Base-by-base conservation (phyloP, 164 flowering plant genomes). In the Sedum album region DNA sequence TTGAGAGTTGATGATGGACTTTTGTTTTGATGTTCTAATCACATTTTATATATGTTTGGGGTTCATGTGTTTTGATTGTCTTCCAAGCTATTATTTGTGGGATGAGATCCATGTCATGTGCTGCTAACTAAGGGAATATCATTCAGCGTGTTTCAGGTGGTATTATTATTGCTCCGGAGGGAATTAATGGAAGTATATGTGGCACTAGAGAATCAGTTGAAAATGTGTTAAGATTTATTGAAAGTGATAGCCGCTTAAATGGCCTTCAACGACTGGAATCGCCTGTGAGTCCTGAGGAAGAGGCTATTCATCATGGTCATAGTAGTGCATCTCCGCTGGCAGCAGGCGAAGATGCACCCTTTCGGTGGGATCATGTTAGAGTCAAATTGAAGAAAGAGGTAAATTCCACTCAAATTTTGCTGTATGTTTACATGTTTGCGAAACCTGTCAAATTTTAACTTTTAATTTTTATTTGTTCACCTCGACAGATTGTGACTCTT, bases 121-220 rank as follows among this genome's bases (percentile, higher is more conserved):
- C 65, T 26, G 72, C 86, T 87, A 77, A 84, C 87, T 70, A 68
- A 78, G 77, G 87, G 86, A 86, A 84, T 84, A 48, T 68, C 76
- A 57, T 75, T 74, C 97, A 91, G 98, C 91, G 88, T 76, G 93
- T 93, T 80, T 93, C 98, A 86, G 98, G 98, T 68, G 98, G 98
- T 68, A 89, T 94, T 42, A 91, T 94, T 76, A 96, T 91, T 73
- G 95, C 96, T 63, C 90, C 96, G 1, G 97, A 94, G 78, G 97
- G 98, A 71, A 85, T 94, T 77, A 94, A 94, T 82, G 97, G 98
- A 36, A 91, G 98, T 81, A 88, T 94, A 72, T 91, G 98, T 77
- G 97, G 97, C 26, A 86, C 84, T 18, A 72, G 80, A 18, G 84
- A 88, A 71, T 80, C 95, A 0, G 97, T 94, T 66, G 91, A 88